phyloP scores from a whole-genome alignment of 495 filamentous ascomycete species.

The Penicillium verhagenii region DNA sequence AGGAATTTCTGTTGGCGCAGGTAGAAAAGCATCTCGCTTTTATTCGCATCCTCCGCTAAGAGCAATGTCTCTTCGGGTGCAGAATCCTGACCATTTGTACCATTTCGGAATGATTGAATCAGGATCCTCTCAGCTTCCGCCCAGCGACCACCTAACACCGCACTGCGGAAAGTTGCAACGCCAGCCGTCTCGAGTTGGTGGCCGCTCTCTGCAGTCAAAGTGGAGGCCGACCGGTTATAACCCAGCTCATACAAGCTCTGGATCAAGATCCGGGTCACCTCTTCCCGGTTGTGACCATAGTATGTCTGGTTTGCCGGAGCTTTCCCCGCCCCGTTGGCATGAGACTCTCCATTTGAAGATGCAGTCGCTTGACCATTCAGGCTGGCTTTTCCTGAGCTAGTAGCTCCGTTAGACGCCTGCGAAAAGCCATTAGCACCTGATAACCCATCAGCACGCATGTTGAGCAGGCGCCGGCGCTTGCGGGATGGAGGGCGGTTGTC shows the following conservation, averaged over 20 bases:
- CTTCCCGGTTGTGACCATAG: constrained; percentile 86
- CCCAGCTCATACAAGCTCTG: constrained; percentile 87
- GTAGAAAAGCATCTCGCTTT: constrained; percentile 69
- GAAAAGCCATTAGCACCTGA: constrained; percentile 48
- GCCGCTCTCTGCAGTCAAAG: constrained; percentile 77
- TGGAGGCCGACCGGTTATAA: constrained; percentile 71
- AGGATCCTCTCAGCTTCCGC: constrained; percentile 78
- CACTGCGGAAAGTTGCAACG: constrained; percentile 79
- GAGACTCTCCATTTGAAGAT: constrained; percentile 39
- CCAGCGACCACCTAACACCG: constrained; percentile 83
- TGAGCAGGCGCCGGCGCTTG: constrained; percentile 64
- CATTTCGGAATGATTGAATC: constrained; percentile 50
- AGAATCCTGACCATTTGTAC: constrained; percentile 21
- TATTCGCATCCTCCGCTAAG: constrained; percentile 57
- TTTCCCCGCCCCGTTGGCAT: constrained; percentile 50
- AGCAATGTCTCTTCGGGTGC: constrained; percentile 39
- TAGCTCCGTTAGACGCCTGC: constrained; percentile 48
- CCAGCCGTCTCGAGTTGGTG: constrained; percentile 82
- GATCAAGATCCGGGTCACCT: constrained; percentile 89
- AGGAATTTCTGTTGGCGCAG: constrained; percentile 93
- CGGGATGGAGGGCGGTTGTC: constrained; percentile 44
- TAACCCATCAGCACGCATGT: constrained; percentile 60
- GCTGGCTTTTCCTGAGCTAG: constrained; percentile 40
- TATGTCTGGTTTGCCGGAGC: constrained; percentile 45
- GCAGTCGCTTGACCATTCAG: constrained; percentile 49